Base-by-base conservation (phyloP, 768 basidiomycete genomes). In the Gloeostereum incarnatum region DNA sequence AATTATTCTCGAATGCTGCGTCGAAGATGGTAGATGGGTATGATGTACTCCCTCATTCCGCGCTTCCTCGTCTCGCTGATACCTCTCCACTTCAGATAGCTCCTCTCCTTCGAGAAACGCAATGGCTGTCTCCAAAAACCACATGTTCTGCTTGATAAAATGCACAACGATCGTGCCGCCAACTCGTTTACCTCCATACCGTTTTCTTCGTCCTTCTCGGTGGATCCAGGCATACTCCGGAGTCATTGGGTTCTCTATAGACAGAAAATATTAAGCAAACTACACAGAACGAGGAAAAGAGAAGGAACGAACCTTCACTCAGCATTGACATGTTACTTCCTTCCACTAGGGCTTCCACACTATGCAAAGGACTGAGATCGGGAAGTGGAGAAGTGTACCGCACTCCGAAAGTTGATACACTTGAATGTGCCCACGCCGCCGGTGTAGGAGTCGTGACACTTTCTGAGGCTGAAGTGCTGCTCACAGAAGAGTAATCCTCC, bases 91-190 rank as follows among this genome's bases (percentile, higher is more conserved):
- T n/a, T n/a, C n/a, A n/a, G n/a, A n/a, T 20, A 34, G 8, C 42
- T 89, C 81, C 21, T 80, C 75, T n/a, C 79, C 75, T 38, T 85
- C 88, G 20, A 97, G 65, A 18, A 99, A 65, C 13, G 90, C 91
- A 8, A 91, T 61, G 8, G 90, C 88, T 4, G 93, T 88, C 63
- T 99, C 94, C 48, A 92, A 58, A 61, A 86, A 97, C 94, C 94
- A 99, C 63, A 87, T 84, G 46, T 88, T 79, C 57, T 89, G 84
- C 78, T 97, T 99, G 69, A 99, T 83, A 56, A 89, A 97, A 62
- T 99, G 94, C 36, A 99, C 91, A 16, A 91, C 86, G 32, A 93
- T 73, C 2, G 94, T 99, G 4, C 94, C 96, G 3, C 94, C 94
- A 6, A 90, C 75, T 16, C 84, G 79, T 42, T 71, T 63, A 31